Base-by-base conservation (phyloP, 2,329 filamentous ascomycete species). In the Apiospora hydei region DNA sequence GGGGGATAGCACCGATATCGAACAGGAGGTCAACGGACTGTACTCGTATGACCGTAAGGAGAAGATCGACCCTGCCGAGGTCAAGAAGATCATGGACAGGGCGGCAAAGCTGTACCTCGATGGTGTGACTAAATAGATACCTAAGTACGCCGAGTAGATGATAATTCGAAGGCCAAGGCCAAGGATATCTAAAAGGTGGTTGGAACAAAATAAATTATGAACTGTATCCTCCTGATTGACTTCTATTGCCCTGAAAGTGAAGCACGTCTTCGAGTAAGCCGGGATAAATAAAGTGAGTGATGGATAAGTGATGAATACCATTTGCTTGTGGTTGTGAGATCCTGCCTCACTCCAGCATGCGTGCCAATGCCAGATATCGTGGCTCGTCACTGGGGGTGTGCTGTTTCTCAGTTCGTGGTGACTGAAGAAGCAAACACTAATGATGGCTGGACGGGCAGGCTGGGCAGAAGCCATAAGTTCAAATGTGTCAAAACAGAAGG, bases 1-100 rank as follows among this genome's bases (percentile, higher is more conserved):
- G 5, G 30, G 34, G 47, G 21, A 11, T 0, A 24, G 85, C 49
- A 84, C 84, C 71, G 87, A 90, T 77, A 90, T 93, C 69, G 90
- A 93, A 80, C 90, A 93, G 76, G 91, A 93, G 77, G 88, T 89
- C 47, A 93, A 93, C 75, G 91, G 91, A 0, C 77, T 93, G 34
- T 92, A 92, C 75, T 88, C 89, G 0, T 91, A 88, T 74, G 87
- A 92, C 73, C 85, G 91, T 0, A 83, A 85, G 75, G 87, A 87
- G 73, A 93, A 93, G 81, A 82, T 93, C 57, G 86, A 89, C n/a
- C 83, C 87, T 0, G 79, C 77, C 0, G 86, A 86, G 73, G 87
- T 92, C 38, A 91, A 86, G 81, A 85, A 81, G 51, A 85, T 92
- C 18, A 87, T 92, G 71, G 85, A 90, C 69, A 83, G 84, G 44